phyloP scores from a whole-genome alignment of 352 stramenopile species.

The Phytophthora vignae region DNA sequence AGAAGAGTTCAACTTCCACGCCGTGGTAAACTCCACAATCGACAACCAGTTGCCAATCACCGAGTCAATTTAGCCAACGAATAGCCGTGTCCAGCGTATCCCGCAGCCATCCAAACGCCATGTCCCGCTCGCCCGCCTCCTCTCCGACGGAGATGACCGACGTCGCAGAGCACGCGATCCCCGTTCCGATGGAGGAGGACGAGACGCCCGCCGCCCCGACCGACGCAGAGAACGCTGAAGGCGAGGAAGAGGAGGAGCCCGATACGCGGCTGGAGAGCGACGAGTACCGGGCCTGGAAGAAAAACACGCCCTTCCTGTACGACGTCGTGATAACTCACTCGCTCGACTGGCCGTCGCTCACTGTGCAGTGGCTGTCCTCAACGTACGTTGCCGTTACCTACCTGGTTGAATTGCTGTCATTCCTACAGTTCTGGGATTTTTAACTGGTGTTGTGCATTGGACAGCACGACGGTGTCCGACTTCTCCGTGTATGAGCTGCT shows the following conservation, averaged over 20 bases:
- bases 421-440: background rate
- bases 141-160: conserved; percentile 15
- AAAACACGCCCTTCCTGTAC: conserved; percentile 99
- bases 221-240: conserved; percentile 9
- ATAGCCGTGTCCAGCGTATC: conserved; percentile 16
- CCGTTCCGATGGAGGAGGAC: conserved; percentile 23
- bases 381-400: conserved; percentile 7
- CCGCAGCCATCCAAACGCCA: conserved; percentile 12
- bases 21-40: background rate
- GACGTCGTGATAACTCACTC: conserved; percentile 99
- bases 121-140: background rate
- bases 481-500: conserved; percentile 97
- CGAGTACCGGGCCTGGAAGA: conserved; percentile 99
- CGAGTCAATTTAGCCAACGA: conserved; percentile 25
- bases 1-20: background rate
- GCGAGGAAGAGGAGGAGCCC: conserved; percentile 53
- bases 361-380: conserved; percentile 97
- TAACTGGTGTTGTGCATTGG: too few relatives aligned
- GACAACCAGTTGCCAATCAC: conserved; percentile 15
- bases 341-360: conserved; percentile 99
- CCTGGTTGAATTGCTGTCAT: background rate
- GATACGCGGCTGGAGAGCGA: conserved; percentile 94
- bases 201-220: conserved; percentile 9
- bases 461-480: conserved; percentile 73
- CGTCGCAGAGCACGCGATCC: background rate